Conservation (phyloP, 371 early-diverging fungal species). For the Mortierella sp. region DNA sequence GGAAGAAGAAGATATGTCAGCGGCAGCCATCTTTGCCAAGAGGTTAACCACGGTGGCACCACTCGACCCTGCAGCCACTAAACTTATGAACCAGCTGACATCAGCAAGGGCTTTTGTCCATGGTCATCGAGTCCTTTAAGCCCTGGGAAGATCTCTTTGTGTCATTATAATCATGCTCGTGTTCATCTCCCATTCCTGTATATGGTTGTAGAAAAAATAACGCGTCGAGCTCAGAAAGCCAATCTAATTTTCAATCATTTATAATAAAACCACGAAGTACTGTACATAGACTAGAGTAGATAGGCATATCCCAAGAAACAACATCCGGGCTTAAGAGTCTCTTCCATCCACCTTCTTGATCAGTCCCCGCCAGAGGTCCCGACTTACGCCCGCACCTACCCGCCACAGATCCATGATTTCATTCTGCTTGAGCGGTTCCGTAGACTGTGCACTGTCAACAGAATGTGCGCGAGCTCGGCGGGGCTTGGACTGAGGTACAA, state of each 20-base stretch:
- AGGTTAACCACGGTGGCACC: slow-evolving; percentile 19
- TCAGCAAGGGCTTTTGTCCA: too few species aligned
- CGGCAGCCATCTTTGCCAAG: slow-evolving; percentile 21
- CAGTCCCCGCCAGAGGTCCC: slow-evolving; percentile 47
- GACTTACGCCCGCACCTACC: slow-evolving; percentile 50
- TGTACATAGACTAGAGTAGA: too few species aligned
- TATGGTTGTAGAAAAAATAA: background rate
- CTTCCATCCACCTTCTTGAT: slow-evolving; percentile 45
- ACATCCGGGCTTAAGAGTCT: background rate
- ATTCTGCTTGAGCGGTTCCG: slow-evolving; percentile 30
- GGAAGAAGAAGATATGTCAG: background rate
- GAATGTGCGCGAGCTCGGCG: slow-evolving; percentile 39
- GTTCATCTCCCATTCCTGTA: too few species aligned
- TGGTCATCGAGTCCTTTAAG: too few species aligned
- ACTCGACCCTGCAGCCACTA: slow-evolving; percentile 22
- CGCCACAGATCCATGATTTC: slow-evolving; percentile 51
- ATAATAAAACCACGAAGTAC: too few species aligned
- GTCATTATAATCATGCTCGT: too few species aligned
- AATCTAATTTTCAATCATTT: background rate
- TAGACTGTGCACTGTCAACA: slow-evolving; percentile 44
- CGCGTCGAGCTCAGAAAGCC: background rate
- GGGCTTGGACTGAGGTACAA: slow-evolving; percentile 25
- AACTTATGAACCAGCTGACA: slow-evolving; percentile 24
- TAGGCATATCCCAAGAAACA: too few species aligned
- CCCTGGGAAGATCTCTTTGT: too few species aligned